phyloP scores from a whole-genome alignment of 352 stramenopile species.

The Phytophthora nicotianae region DNA sequence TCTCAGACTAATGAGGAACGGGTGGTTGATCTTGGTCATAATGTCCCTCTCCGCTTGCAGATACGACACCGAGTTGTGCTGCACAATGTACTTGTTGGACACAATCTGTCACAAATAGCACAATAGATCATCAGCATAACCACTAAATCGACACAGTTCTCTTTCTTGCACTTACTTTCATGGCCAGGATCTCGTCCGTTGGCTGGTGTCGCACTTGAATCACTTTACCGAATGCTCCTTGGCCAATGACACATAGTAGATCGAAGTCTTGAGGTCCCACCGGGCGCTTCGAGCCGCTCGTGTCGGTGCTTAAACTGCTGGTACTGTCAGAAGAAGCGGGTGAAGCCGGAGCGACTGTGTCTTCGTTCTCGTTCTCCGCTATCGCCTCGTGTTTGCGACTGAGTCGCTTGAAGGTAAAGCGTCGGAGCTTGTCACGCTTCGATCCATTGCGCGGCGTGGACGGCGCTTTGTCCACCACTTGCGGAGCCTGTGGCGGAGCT shows the following conservation, averaged over 20 bases:
- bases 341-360: background rate
- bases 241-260: slow-evolving; percentile 83
- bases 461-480: slow-evolving; percentile 15
- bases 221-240: slow-evolving; percentile 86
- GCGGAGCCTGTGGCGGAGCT: slow-evolving; percentile 34
- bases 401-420: slow-evolving; percentile 41
- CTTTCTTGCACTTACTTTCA: slow-evolving; percentile 63
- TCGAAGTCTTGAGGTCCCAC: slow-evolving; percentile 83
- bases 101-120: slow-evolving; percentile 56
- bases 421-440: slow-evolving; percentile 14
- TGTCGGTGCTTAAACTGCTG: slow-evolving; percentile 24
- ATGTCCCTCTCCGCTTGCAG: slow-evolving; percentile 84
- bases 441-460: background rate
- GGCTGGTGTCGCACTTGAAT: slow-evolving; percentile 84
- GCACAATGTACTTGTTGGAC: slow-evolving; percentile 86
- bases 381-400: slow-evolving; percentile 34
- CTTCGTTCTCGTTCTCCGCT: slow-evolving; percentile 32
- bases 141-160: background rate
- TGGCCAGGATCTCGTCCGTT: slow-evolving; percentile 77
- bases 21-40: slow-evolving; percentile 89
- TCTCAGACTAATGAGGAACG: slow-evolving; percentile 79
- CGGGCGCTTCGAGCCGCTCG: slow-evolving; percentile 12
- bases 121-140: background rate
- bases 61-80: slow-evolving; percentile 83
- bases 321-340: slow-evolving; percentile 13